Evolutionary conservation across 441 rosid genomes (phyloP).

Genomic region (Manihot esculenta): DNA sequence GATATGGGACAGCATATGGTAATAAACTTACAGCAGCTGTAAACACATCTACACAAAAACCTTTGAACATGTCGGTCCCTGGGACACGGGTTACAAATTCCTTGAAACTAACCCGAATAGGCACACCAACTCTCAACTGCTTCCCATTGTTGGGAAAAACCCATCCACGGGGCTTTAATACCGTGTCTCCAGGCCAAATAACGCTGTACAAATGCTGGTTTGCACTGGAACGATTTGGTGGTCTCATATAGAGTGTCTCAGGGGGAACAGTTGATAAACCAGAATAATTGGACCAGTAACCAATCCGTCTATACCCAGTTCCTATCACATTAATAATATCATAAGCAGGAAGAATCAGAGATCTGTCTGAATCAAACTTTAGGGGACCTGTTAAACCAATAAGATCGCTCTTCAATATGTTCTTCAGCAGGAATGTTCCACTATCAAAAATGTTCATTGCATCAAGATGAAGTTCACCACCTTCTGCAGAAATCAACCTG

Average conservation of each 20-base stretch:
- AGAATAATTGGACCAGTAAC: constrained; percentile 90
- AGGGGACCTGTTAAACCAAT: constrained; percentile 77
- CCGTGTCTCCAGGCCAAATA: constrained; percentile 90
- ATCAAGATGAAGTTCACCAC: constrained; percentile 57
- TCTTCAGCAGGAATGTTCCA: constrained; percentile 56
- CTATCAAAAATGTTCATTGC: constrained; percentile 62
- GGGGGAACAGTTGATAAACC: constrained; percentile 69
- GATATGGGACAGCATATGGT: constrained; percentile 76
- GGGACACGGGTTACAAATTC: constrained; percentile 67
- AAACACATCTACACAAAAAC: constrained; percentile 89
- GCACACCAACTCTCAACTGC: constrained; percentile 76
- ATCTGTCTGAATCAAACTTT: constrained; percentile 52
- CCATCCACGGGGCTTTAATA: constrained; percentile 82
- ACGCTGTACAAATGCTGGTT: constrained; percentile 52
- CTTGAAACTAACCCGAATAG: constrained; percentile 59
- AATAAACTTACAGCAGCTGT: constrained; percentile 69
- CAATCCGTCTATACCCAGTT: constrained; percentile 66
- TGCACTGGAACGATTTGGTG: constrained; percentile 55
- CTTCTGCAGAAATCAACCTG: constrained; percentile 38
- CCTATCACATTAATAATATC: constrained; percentile 83
- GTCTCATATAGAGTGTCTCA: constrained; percentile 47
- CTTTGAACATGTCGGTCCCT: constrained; percentile 64
- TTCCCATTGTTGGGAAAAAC: constrained; percentile 83
- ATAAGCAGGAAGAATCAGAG: constrained; percentile 61
- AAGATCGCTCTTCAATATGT: constrained; percentile 52